Conservation (phyloP, 768 basidiomycete genomes). For the Lactarius akahatsu region DNA sequence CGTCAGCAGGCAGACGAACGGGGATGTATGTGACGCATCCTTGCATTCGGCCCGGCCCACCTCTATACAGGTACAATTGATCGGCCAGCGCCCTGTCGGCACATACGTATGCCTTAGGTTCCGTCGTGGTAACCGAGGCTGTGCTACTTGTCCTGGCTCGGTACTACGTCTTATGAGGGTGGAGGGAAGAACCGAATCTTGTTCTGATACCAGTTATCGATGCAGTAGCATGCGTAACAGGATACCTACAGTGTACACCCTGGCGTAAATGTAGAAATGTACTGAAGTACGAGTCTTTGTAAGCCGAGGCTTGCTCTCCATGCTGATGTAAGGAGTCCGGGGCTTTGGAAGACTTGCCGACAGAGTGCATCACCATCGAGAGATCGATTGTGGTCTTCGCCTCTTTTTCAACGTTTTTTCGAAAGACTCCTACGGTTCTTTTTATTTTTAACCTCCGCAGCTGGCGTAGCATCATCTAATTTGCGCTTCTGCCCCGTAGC, state of each 20-base stretch:
- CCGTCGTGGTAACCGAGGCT: no score
- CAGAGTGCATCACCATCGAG: not conserved
- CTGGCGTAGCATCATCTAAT: constrained; percentile 40
- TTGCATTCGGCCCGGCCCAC: constrained; percentile 60
- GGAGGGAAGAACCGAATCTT: not conserved
- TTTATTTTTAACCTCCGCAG: constrained; percentile 40
- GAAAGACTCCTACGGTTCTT: constrained; percentile 22
- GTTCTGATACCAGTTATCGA: not conserved
- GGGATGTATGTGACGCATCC: constrained; percentile 61
- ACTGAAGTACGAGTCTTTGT: no score
- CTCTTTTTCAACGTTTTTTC: constrained; percentile 11
- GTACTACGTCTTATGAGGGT: not conserved
- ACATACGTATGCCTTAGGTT: no score
- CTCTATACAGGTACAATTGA: constrained; percentile 60
- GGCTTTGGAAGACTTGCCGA: not conserved
- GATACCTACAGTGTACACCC: no score
- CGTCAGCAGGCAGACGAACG: constrained; percentile 52
- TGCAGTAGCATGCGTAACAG: no score
- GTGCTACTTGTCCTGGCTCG: no score
- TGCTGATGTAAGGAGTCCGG: not conserved
- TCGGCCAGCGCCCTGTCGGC: constrained; percentile 43
- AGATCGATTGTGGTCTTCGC: not conserved
- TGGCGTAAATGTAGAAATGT: not conserved
- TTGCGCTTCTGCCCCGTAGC: constrained; percentile 57
- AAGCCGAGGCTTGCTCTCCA: not conserved